Conservation (phyloP, 768 basidiomycete genomes). For the Lactifluus volemus region DNA sequence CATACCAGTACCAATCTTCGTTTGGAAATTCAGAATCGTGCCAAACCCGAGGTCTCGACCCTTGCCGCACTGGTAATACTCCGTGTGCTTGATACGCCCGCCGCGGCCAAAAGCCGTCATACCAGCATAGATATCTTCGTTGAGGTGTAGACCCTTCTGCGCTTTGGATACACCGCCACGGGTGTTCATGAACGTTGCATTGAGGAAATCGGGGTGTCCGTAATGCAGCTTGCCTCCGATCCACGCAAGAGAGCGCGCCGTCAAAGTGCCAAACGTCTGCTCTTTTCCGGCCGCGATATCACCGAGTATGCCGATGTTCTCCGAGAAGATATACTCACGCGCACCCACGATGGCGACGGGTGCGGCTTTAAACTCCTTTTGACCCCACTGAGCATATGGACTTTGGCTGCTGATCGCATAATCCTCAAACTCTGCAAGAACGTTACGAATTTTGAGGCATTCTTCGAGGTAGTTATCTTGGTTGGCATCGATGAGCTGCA, state of each 20-base stretch:
- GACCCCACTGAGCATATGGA: constrained; percentile 86
- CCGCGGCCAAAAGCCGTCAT: constrained; percentile 98
- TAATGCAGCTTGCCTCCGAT: constrained; percentile 98
- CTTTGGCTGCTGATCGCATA: constrained; percentile 76
- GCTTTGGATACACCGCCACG: constrained; percentile 98
- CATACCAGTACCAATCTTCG: constrained; percentile 99
- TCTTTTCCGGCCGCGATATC: constrained; percentile 99
- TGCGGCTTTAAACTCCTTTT: constrained; percentile 77
- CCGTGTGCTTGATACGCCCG: constrained; percentile 96
- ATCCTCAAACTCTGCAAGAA: constrained; percentile 98
- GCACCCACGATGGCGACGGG: constrained; percentile 98
- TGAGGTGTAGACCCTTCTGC: constrained; percentile 97
- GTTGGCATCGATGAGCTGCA: constrained; percentile 99
- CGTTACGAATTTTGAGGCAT: constrained; percentile 96
- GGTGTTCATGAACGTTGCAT: constrained; percentile 95
- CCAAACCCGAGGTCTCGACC: constrained; percentile 98
- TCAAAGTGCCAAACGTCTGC: constrained; percentile 97
- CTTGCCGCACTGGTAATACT: constrained; percentile 99
- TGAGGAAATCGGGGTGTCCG: constrained; percentile 98
- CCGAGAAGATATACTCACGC: constrained; percentile 99
- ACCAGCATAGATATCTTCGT: constrained; percentile 99
- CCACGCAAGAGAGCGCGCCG: constrained; percentile 94
- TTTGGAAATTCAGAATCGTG: constrained; percentile 98
- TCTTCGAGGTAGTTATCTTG: constrained; percentile 99
- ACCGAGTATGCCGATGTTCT: constrained; percentile 98